A percentile compares a stretch with the other conserved stretches of the same genome.
phyloP scores from a whole-genome alignment of 2,329 filamentous ascomycete genomes.

The Oidium heveae region DNA sequence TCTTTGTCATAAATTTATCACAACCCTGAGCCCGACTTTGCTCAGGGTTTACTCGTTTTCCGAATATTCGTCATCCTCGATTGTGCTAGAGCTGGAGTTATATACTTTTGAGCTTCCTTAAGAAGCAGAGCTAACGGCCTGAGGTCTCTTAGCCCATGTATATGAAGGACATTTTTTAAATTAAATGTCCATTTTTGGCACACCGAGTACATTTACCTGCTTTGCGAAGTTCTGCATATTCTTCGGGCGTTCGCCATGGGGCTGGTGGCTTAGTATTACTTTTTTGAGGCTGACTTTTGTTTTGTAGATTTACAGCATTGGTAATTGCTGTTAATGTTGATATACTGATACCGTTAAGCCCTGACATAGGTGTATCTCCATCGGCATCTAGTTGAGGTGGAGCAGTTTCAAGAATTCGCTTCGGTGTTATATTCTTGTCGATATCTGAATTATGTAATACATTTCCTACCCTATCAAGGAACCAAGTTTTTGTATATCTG shows the following conservation, averaged over 20 bases:
- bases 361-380: not conserved
- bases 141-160: too few species aligned
- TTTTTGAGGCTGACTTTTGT: not conserved
- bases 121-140: too few species aligned
- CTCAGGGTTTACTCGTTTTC: too few species aligned
- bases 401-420: not conserved
- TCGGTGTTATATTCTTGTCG: not conserved
- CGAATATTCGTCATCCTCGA: too few species aligned
- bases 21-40: too few species aligned
- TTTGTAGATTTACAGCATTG: not conserved
- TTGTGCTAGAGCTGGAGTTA: too few species aligned
- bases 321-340: not conserved
- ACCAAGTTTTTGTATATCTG: not conserved
- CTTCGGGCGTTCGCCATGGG: not conserved
- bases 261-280: not conserved
- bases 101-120: too few species aligned
- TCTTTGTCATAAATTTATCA: too few species aligned
- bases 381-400: not conserved
- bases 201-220: not conserved
- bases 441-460: too few species aligned
- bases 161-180: not conserved
- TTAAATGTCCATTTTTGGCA: not conserved
- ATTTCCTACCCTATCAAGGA: not conserved
- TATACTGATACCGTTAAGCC: not conserved
- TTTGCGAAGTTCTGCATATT: not conserved